These are phyloP conservation scores for Kodamaea lidongshanica DNA, from an alignment of 805 yeast species.

Conservation along the genomic window DNA sequence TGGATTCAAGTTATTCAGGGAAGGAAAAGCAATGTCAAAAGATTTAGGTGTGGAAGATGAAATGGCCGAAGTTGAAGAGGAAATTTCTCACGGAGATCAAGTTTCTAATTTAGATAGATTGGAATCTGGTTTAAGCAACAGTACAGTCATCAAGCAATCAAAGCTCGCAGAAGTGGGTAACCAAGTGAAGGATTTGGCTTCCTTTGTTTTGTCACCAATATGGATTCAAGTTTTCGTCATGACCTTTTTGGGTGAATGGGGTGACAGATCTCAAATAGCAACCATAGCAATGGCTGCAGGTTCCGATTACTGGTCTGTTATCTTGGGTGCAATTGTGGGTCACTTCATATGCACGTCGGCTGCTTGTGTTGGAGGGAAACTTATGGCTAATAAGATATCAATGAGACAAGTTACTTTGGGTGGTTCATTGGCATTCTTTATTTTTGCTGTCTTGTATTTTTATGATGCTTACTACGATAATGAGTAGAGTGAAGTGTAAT, in stretches of 20 bases:
- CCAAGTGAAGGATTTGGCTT: constrained; percentile 49
- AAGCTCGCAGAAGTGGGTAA: constrained; percentile 26
- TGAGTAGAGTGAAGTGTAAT: constrained; percentile 2
- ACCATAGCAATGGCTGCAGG: constrained; percentile 99
- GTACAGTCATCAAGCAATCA: constrained; percentile 8
- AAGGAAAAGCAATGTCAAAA: constrained; percentile 77
- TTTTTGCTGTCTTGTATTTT: constrained; percentile 77
- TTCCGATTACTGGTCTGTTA: constrained; percentile 81
- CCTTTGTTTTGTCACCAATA: constrained; percentile 70
- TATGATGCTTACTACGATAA: constrained; percentile 49
- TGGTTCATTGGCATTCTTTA: constrained; percentile 81
- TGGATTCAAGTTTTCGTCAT: constrained; percentile 93
- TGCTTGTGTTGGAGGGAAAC: constrained; percentile 92
- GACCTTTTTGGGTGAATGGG: constrained; percentile 99
- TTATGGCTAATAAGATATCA: constrained; percentile 81
- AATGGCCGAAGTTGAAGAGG: constrained; percentile 94
- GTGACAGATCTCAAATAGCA: constrained; percentile 96
- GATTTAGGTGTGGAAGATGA: constrained; percentile 90
- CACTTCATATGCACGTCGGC: constrained; percentile 82
- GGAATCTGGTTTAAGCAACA: constrained; percentile 48
- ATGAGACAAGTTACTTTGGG: constrained; percentile 89
- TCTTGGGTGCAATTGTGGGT: constrained; percentile 83
- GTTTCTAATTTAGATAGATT: constrained; percentile 44
- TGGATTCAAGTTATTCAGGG: constrained; percentile 68
- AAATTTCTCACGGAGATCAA: constrained; percentile 61